Percentiles rank a stretch among this genome's conserved stretches.
Conservation (phyloP, 768 basidiomycete genomes). For the Nidularia sp. region DNA sequence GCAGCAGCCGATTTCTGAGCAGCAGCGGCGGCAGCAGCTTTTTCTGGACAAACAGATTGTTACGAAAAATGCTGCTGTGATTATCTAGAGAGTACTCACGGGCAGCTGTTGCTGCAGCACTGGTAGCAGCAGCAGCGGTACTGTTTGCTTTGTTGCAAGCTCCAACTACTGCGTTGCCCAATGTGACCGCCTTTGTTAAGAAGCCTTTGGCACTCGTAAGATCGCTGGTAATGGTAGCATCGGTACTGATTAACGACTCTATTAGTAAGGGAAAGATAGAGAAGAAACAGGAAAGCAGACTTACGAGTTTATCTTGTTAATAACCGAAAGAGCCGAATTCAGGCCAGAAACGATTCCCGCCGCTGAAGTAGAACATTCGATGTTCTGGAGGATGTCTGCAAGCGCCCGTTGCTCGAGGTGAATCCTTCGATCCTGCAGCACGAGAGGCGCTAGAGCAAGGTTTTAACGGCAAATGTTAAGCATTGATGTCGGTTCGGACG, state of each 20-base stretch:
- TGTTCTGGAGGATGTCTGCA: conserved; percentile 15
- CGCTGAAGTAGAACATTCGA: conserved; percentile 16
- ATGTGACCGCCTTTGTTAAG: background rate
- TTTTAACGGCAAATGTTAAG: background rate
- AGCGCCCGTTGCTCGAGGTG: conserved; percentile 11
- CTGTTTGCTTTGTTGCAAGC: background rate
- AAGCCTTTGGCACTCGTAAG: background rate
- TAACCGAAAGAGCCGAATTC: conserved; percentile 11
- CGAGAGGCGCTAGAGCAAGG: conserved; percentile 4
- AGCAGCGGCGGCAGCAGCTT: conserved; percentile 10
- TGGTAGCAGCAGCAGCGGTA: background rate
- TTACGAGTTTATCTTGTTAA: conserved; percentile 16
- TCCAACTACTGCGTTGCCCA: background rate
- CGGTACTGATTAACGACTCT: conserved; percentile 5
- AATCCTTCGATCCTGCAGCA: conserved; percentile 6
- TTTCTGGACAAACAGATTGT: background rate
- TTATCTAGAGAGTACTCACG: background rate
- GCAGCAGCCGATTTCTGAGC: conserved; percentile 13
- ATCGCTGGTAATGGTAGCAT: conserved; percentile 7
- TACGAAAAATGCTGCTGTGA: too few species aligned
- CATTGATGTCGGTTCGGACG: background rate
- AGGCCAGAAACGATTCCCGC: conserved; percentile 13
- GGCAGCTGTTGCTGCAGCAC: background rate
- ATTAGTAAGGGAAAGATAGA: background rate
- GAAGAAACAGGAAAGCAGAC: background rate